Percentiles rank a stretch among this genome's conserved stretches.
phyloP scores from a whole-genome alignment of 139 green algal genomes.

The Tetraselmis striata region DNA sequence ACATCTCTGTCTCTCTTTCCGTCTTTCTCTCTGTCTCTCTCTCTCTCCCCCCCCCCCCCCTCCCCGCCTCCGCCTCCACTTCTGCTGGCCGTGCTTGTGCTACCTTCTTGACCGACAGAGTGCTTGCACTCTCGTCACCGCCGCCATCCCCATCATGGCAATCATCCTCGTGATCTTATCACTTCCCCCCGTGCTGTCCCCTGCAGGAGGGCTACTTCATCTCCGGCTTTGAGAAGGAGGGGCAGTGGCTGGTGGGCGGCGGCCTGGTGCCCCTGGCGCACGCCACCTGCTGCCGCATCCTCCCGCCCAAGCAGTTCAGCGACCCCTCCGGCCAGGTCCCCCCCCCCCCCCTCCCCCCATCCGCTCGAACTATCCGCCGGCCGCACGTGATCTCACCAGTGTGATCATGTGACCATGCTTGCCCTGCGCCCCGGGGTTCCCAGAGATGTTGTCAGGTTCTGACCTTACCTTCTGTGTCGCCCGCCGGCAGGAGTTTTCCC shows the following conservation, averaged over 20 bases:
- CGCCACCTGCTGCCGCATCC: conserved; percentile 61
- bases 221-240: conserved; percentile 32
- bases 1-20: no score
- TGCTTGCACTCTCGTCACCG: no score
- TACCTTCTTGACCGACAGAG: not conserved
- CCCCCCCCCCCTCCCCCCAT: no score
- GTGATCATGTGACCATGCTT: no score
- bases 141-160: no score
- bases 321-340: no score
- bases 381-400: no score
- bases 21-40: not conserved
- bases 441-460: no score
- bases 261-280: conserved; percentile 60
- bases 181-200: no score
- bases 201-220: conserved; percentile 31
- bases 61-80: not conserved
- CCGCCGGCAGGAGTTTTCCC: conserved; percentile 1
- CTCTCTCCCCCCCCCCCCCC: not conserved
- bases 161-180: not conserved
- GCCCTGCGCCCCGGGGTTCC: no score
- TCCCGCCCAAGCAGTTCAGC: not conserved
- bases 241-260: conserved; percentile 26
- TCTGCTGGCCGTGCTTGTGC: not conserved
- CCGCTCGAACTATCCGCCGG: no score
- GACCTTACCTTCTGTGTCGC: no score